Conservation (phyloP, 805 yeast genomes). For the Saccharomycopsis amapae region DNA sequence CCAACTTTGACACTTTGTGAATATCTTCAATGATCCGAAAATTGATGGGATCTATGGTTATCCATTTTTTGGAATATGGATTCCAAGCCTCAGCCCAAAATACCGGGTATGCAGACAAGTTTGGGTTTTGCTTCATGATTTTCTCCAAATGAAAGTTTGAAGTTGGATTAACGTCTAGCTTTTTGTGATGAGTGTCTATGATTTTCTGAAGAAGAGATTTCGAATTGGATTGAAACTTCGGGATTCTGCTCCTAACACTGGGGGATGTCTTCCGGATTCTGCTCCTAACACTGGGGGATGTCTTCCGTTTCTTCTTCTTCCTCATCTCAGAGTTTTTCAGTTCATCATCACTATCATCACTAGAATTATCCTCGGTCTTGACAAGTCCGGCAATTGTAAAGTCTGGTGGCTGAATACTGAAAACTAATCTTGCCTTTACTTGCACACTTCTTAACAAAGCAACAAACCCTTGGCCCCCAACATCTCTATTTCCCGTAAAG, state of each 20-base stretch:
- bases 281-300: background rate
- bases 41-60: constrained; percentile 78
- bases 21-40: constrained; percentile 57
- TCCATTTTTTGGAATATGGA: constrained; percentile 60
- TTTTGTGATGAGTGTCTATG: constrained; percentile 16
- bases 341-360: background rate
- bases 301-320: background rate
- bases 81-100: constrained; percentile 98
- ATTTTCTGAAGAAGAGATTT: constrained; percentile 24
- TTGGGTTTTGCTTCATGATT: constrained; percentile 22
- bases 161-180: constrained; percentile 1
- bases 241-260: constrained; percentile 15
- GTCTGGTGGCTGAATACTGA: constrained; percentile 89
- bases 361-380: background rate
- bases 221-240: constrained; percentile 21
- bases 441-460: constrained; percentile 64
- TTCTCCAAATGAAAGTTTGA: constrained; percentile 18
- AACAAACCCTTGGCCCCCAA: constrained; percentile 84
- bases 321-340: background rate
- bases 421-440: constrained; percentile 64
- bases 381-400: constrained; percentile 30
- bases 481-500: constrained; percentile 65
- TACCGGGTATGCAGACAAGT: constrained; percentile 45
- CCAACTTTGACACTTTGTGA: constrained; percentile 48
- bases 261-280: no score